Evolutionary conservation across 495 filamentous ascomycete species (phyloP).

Genomic region (Beverwykella pulmonaria): DNA sequence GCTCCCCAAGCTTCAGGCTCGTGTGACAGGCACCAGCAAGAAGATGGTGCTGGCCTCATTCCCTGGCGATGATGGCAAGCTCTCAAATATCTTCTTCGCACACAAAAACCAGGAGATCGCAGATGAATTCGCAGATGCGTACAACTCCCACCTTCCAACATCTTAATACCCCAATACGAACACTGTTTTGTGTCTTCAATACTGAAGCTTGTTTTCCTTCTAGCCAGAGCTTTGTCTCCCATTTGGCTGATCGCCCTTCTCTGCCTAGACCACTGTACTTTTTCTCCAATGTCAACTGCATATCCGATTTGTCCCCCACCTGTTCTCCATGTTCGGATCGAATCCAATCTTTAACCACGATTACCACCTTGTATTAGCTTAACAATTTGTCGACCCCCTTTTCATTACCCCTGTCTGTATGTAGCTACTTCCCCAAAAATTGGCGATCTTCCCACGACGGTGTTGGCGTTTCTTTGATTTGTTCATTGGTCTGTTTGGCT

Average conservation of each 20-base stretch:
- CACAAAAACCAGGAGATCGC: constrained; percentile 5
- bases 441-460: not conserved
- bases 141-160: not conserved
- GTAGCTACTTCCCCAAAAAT: not conserved
- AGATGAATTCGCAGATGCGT: constrained; percentile 7
- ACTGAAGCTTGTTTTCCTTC: not conserved
- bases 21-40: not conserved
- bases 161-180: not conserved
- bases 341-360: not conserved
- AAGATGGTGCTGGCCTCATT: constrained; percentile 5
- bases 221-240: not conserved
- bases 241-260: not conserved
- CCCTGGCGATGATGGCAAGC: not conserved
- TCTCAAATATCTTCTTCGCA: not conserved
- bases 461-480: not conserved
- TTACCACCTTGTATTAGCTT: not conserved
- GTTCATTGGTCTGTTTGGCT: not conserved
- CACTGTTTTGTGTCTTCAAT: not conserved
- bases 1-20: constrained; percentile 4
- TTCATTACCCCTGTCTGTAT: not conserved
- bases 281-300: not conserved
- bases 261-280: no score
- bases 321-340: not conserved
- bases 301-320: not conserved
- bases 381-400: not conserved